Base-by-base conservation (phyloP, 805 yeast genomes). In the Wickerhamiella qilinensis region DNA sequence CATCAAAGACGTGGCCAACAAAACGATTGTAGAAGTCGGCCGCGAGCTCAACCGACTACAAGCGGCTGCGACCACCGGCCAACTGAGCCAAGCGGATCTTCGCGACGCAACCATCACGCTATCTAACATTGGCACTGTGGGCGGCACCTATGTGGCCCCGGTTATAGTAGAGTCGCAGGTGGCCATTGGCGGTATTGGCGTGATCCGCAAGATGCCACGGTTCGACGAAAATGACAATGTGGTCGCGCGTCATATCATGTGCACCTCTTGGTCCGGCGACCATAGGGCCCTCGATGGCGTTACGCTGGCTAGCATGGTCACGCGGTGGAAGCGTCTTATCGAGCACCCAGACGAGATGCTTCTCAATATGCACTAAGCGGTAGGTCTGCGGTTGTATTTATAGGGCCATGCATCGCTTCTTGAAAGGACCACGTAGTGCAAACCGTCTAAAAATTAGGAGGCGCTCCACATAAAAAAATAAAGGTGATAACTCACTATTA, bases 141-240 rank as follows among this genome's bases (percentile, higher is more conserved):
- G 59, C 17, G 60, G 60, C 5, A 56, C 58, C n/a, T 56, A 54
- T 33, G 49, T 56, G 7, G 54, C 48, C 3, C 60, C 60, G 3
- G 57, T 56, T 2, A 51, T 56, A 42, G 59, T 56, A 1, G 50
- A 53, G 22, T 37, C 45, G 15, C 55, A 56, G 38, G 58, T 55
- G 15, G 57, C 57, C 17, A 56, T 56, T 40, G 53, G 54, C 18
- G 60, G 57, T 4, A 39, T 56, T 2, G 60, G 60, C 14, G 39
- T 41, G 31, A 43, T 56, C 17, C 39, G 46, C 33, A 46, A 41
- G 36, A 35, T 55, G 30, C 60, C 60, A 5, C 43, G 55, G 20
- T 56, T 43, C 38, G 49, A 43, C 18, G 33, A 37, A 1, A 25
- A 38, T n/a, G 40, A 39, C 40, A 46, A 49, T 17, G 38, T 56